Conservation (phyloP, 108 stramenopile species). For the Craspedostauros australis region DNA sequence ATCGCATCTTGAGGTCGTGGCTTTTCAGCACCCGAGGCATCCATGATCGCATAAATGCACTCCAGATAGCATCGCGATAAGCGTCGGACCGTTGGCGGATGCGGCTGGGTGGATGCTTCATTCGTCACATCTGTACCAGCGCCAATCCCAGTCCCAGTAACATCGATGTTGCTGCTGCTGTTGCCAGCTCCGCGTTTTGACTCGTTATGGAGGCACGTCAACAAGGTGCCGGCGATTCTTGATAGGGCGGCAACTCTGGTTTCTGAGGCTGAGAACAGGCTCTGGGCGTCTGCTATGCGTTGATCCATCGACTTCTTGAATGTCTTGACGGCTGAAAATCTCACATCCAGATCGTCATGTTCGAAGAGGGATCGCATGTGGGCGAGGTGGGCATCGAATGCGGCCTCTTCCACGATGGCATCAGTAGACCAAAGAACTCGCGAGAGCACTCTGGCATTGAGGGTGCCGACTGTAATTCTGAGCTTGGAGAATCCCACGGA, state of each 20-base stretch:
- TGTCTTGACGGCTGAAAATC: constrained; percentile 29
- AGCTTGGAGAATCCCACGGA: no score
- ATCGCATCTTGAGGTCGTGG: neutral
- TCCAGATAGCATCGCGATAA: constrained; percentile 50
- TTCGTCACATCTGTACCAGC: no score
- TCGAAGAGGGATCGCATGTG: constrained; percentile 15
- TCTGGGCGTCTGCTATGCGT: constrained; percentile 13
- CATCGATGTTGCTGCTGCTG: no score
- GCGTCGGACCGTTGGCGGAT: constrained; percentile 47
- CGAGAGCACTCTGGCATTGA: no score
- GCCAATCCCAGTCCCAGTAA: no score
- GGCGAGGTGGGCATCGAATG: neutral
- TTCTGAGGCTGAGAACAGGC: neutral
- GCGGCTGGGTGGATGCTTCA: constrained; percentile 3
- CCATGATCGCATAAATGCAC: constrained; percentile 15
- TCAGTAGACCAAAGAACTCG: no score
- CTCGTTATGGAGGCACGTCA: constrained; percentile 7
- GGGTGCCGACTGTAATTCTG: no score
- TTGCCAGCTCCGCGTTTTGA: constrained; percentile 1
- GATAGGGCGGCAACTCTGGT: neutral
- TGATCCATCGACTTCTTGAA: constrained; percentile 54
- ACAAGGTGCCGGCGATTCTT: neutral
- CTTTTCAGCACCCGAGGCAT: neutral
- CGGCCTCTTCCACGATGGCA: no score
- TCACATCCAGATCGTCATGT: constrained; percentile 20